Conservation (phyloP, 139 green algal genomes). For the Chlorella sp. region DNA sequence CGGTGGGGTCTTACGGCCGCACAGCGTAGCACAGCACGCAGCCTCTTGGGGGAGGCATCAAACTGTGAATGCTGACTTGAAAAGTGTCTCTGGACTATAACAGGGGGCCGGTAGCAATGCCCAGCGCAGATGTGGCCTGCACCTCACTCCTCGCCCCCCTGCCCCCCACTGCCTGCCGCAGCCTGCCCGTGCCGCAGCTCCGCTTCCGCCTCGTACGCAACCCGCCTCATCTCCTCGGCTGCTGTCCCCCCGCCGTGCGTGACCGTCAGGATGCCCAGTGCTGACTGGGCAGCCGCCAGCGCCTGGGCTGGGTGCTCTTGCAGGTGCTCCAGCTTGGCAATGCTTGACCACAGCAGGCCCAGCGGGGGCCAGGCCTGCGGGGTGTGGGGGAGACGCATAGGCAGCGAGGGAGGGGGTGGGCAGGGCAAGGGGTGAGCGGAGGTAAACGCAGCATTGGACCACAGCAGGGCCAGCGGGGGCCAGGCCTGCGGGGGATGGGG, state of each 20-base stretch:
- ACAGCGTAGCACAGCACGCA: too few species aligned
- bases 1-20: too few species aligned
- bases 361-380: conserved; percentile 52
- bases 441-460: too few species aligned
- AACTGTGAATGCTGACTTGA: too few species aligned
- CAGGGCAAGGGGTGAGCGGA: too few species aligned
- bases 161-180: neutral
- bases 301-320: conserved; percentile 37
- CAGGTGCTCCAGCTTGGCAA: conserved; percentile 46
- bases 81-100: too few species aligned
- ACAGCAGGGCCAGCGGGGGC: neutral
- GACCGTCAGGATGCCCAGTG: conserved; percentile 41
- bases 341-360: conserved; percentile 38
- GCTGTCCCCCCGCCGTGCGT: conserved; percentile 37
- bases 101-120: too few species aligned
- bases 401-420: neutral
- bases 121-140: too few species aligned
- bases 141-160: neutral
- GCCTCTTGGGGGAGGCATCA: too few species aligned
- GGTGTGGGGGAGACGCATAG: neutral
- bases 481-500: conserved; percentile 4
- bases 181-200: conserved; percentile 3
- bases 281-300: conserved; percentile 30
- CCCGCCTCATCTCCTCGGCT: conserved; percentile 22
- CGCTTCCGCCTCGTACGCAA: conserved; percentile 16